A percentile compares a stretch with the other conserved stretches of the same genome.
Evolutionary conservation across 306 rosid species (phyloP).

Genomic region (Prunus davidiana): DNA sequence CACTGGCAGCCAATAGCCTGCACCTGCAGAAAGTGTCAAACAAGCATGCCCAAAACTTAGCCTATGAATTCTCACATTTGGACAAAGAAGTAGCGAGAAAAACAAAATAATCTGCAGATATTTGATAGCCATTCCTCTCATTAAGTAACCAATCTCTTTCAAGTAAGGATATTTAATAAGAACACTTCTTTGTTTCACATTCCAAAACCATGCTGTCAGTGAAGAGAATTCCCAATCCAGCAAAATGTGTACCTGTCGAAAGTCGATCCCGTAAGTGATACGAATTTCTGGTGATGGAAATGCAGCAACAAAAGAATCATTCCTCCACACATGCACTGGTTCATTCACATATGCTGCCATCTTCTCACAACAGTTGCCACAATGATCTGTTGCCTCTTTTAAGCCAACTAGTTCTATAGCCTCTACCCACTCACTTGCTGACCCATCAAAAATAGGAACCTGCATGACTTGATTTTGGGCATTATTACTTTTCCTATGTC

Average conservation of each 20-base stretch:
- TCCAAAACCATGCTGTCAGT: background rate
- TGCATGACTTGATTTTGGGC: conserved; percentile 26
- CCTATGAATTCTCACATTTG: background rate
- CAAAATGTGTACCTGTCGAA: conserved; percentile 57
- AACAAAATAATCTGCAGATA: background rate
- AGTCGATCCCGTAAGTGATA: conserved; percentile 75
- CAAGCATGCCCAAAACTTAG: background rate
- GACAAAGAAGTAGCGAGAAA: background rate
- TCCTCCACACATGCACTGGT: conserved; percentile 63
- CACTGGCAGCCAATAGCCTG: conserved; percentile 74
- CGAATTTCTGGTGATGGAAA: conserved; percentile 57
- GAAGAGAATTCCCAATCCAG: conserved; percentile 1
- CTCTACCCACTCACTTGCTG: conserved; percentile 77
- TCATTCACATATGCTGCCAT: conserved; percentile 65
- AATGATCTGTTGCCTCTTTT: conserved; percentile 47
- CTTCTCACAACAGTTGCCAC: conserved; percentile 55
- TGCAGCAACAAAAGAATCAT: conserved; percentile 70
- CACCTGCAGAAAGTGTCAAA: conserved; percentile 43
- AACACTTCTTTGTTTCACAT: background rate
- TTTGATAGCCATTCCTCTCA: background rate
- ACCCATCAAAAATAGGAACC: conserved; percentile 95
- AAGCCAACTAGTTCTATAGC: conserved; percentile 70
- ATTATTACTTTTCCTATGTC: conserved; percentile 22
- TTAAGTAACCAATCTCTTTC: background rate
- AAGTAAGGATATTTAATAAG: background rate